Percentiles rank a stretch among this genome's conserved stretches.
Conservation (phyloP, 2,329 filamentous ascomycete species). For the Colletotrichum phormii region DNA sequence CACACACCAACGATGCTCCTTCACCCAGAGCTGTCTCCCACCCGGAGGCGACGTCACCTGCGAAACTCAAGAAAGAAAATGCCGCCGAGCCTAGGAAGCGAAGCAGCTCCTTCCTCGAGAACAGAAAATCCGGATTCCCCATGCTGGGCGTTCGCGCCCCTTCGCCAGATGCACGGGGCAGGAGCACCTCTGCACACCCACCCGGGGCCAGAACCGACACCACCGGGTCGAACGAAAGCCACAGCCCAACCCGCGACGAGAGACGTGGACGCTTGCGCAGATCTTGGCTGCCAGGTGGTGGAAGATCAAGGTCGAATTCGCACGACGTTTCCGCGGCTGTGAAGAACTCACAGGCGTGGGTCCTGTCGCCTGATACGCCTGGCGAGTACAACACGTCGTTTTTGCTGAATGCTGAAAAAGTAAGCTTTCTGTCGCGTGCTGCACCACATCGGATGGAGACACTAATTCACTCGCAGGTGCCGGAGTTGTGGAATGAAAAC, state of each 20-base stretch:
- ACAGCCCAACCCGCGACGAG: slow-evolving; percentile 54
- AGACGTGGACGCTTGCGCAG: slow-evolving; percentile 58
- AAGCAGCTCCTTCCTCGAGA: slow-evolving; percentile 48
- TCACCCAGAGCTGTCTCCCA: slow-evolving; percentile 19
- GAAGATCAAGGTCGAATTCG: slow-evolving; percentile 63
- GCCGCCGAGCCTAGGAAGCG: slow-evolving; percentile 43
- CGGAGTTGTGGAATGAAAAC: slow-evolving; percentile 73
- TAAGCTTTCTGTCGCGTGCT: slow-evolving; percentile 44
- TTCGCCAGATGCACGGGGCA: slow-evolving; percentile 53
- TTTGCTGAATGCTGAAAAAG: slow-evolving; percentile 67
- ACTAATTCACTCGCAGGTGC: slow-evolving; percentile 57
- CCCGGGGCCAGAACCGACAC: slow-evolving; percentile 41
- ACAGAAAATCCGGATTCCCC: slow-evolving; percentile 38
- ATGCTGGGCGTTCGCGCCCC: slow-evolving; percentile 42
- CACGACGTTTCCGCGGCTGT: slow-evolving; percentile 43
- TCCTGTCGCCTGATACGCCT: slow-evolving; percentile 62
- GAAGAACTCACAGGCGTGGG: slow-evolving; percentile 59
- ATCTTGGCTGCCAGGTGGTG: slow-evolving; percentile 65
- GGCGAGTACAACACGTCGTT: slow-evolving; percentile 68
- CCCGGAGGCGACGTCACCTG: slow-evolving; percentile 12
- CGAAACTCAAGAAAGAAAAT: slow-evolving; percentile 48
- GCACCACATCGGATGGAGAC: slow-evolving; percentile 32
- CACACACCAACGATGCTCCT: neutral
- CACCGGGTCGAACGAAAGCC: slow-evolving; percentile 50
- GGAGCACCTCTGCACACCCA: slow-evolving; percentile 62